A percentile compares a stretch with the other conserved stretches of the same genome.
These are phyloP conservation scores for Salicornia ramosissima DNA, from an alignment of 148 eudicot species.

Conservation along the genomic window DNA sequence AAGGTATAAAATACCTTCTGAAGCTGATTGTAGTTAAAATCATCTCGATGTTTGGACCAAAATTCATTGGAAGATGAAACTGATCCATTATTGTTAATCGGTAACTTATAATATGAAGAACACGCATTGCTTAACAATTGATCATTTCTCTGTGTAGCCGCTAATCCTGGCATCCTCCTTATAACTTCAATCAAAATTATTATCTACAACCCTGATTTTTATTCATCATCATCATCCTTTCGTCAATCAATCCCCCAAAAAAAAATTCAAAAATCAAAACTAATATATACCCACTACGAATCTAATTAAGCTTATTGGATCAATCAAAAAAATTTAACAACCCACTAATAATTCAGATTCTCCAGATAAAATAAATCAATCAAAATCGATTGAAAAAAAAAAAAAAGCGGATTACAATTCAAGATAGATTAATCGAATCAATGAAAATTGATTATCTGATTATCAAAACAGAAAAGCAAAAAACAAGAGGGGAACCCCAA, in stretches of 20 bases:
- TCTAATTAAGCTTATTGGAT: conserved; percentile 4
- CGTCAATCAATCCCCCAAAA: conserved; percentile 9
- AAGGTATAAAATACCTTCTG: conserved; percentile 58
- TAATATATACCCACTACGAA: not conserved
- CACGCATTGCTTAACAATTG: conserved; percentile 37
- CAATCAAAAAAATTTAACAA: not conserved
- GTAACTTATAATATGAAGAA: conserved; percentile 36
- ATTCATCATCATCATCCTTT: conserved; percentile 7
- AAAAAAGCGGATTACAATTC: not conserved
- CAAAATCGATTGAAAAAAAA: not conserved
- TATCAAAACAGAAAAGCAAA: conserved; percentile 5
- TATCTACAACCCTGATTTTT: conserved; percentile 7
- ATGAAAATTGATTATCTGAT: conserved; percentile 7
- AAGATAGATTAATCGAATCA: conserved; percentile 13
- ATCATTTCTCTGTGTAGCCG: conserved; percentile 53
- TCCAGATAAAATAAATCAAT: not conserved
- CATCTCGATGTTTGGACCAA: conserved; percentile 80
- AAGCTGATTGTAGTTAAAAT: conserved; percentile 69
- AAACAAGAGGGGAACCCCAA: conserved; percentile 17
- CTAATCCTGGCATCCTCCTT: conserved; percentile 57
- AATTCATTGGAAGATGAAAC: conserved; percentile 53
- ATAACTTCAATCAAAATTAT: conserved; percentile 15
- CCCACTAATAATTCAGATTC: conserved; percentile 7
- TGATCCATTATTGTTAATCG: conserved; percentile 58
- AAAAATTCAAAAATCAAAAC: conserved; percentile 11